Base-by-base conservation (phyloP, 2,329 filamentous ascomycete genomes). In the Phymatotrichopsis omnivora region DNA sequence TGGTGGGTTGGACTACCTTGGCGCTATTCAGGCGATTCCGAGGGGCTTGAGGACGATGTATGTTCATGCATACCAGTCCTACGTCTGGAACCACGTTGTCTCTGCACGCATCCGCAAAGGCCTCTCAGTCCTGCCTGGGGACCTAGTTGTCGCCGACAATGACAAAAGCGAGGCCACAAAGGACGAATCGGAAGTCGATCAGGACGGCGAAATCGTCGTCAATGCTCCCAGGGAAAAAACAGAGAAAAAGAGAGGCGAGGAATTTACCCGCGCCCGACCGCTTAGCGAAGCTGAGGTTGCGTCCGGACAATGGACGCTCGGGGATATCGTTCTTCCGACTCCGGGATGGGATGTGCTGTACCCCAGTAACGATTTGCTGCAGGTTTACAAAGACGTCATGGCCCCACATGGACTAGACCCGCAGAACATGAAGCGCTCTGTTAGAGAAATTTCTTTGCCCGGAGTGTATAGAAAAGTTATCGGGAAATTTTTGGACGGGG, bases 51-150 rank as follows among this genome's bases (percentile, higher is more conserved):
- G 86, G 32, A 75, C 85, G 47, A 95, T 98, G 82, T 98, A 96
- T 61, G 80, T 94, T 12, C 91, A 98, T 63, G 89, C 91, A 4
- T 96, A 95, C 65, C 91, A 98, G 63, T 93, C 84, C 5, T 75
- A 86, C 28, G 79, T 98, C 7, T 98, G 89, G 89, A 98, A 98
- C 66, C 75, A 78, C 55, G 83, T 78, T 10, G 84, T 78, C 2
- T 85, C 83, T 54, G 77, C 81, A 57, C 81, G 91, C 35, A 93
- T 85, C 81, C 67, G 75, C 2, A 81, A 82, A 60, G 86, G 87
- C 39, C 72, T 40, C 14, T 25, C 71, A 43, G 84, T 95, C 12
- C 73, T 94, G 11, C 75, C 81, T 56, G 91, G 91, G 24, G 91
- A 98, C 62, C 73, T 98, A 8, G 77, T 95, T 32, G 70, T 93